Conservation (phyloP, 495 filamentous ascomycete genomes). For the Hypoxylon perforatum region DNA sequence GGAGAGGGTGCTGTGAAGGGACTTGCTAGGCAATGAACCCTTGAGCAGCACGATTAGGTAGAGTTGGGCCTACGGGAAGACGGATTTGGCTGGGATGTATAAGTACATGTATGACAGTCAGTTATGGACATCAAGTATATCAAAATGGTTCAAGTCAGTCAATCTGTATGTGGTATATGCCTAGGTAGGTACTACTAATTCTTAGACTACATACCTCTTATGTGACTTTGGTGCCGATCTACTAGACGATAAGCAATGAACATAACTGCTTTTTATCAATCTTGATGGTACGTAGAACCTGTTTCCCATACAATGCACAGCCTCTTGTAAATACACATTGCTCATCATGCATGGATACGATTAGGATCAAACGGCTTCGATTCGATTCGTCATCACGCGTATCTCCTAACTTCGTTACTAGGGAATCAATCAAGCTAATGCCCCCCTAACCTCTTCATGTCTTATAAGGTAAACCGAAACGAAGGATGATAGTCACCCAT, state of each 20-base stretch:
- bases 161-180: neutral
- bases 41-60: conserved; percentile 4
- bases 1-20: neutral
- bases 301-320: conserved; percentile 3
- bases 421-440: neutral
- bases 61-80: neutral
- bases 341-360: too few relatives aligned
- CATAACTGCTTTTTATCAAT: too few relatives aligned
- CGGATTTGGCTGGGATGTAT: conserved; percentile 30
- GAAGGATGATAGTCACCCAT: conserved; percentile 70
- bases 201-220: too few relatives aligned
- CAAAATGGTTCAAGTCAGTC: neutral
- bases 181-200: too few relatives aligned
- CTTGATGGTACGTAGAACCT: neutral
- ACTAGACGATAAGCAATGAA: too few relatives aligned
- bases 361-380: too few relatives aligned
- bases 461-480: conserved; percentile 61
- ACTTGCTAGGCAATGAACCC: neutral
- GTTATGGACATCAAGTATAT: conserved; percentile 17
- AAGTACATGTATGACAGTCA: conserved; percentile 34
- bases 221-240: too few relatives aligned
- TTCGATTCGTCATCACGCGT: too few relatives aligned
- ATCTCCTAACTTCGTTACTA: too few relatives aligned
- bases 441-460: neutral
- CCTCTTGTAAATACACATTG: too few relatives aligned